Evolutionary conservation across 371 early-diverging fungal species (phyloP).

Genomic region (Umbelopsis sp.): DNA sequence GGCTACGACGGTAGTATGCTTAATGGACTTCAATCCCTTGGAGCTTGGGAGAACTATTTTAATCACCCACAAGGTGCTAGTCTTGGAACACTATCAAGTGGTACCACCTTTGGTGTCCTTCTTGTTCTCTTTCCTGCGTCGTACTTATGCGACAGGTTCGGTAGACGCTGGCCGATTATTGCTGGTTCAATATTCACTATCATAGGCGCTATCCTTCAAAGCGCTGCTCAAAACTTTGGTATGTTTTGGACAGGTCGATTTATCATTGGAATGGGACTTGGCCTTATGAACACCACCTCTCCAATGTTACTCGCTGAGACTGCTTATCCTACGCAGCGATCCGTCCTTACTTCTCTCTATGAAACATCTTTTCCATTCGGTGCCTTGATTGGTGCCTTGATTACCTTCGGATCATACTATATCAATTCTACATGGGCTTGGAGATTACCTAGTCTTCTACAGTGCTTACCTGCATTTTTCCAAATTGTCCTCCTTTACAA

Average conservation of each 20-base stretch:
- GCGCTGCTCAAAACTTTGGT: conserved; percentile 36
- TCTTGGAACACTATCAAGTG: conserved; percentile 13
- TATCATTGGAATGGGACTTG: conserved; percentile 58
- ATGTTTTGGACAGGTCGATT: conserved; percentile 52
- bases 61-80: conserved; percentile 7
- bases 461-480: conserved; percentile 48
- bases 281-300: conserved; percentile 42
- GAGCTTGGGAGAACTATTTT: not conserved
- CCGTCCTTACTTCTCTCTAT: conserved; percentile 39
- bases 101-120: conserved; percentile 1
- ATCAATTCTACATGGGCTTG: conserved; percentile 42
- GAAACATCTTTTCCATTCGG: conserved; percentile 25
- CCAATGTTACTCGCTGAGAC: conserved; percentile 36
- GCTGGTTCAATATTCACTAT: conserved; percentile 32
- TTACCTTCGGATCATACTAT: conserved; percentile 47
- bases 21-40: conserved; percentile 14
- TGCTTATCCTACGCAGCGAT: conserved; percentile 52
- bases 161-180: conserved; percentile 37
- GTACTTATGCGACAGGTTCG: conserved; percentile 35
- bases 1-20: conserved; percentile 19
- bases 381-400: conserved; percentile 43
- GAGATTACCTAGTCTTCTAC: conserved; percentile 58
- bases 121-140: not conserved
- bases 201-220: conserved; percentile 42
- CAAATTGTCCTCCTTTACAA: conserved; percentile 42